A percentile compares a stretch with the other conserved stretches of the same genome.
phyloP scores from a whole-genome alignment of 2,329 filamentous ascomycete genomes.

The Cyclaneusma minus region DNA sequence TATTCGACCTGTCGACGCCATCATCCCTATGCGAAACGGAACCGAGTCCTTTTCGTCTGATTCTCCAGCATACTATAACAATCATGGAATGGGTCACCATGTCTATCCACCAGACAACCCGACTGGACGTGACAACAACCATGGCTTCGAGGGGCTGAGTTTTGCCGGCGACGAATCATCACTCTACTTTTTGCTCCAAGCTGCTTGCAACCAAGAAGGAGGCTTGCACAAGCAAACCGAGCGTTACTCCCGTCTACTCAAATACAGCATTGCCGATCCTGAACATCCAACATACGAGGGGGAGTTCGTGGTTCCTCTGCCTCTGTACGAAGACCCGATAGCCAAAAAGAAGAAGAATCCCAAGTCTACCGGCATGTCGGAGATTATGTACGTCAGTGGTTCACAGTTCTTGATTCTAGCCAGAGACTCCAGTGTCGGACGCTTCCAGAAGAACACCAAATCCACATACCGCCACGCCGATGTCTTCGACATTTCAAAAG shows the following conservation, averaged over 20 bases:
- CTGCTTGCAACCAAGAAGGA: constrained; percentile 46
- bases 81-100: constrained; percentile 19
- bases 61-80: constrained; percentile 43
- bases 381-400: constrained; percentile 47
- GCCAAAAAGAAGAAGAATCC: constrained; percentile 25
- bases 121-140: constrained; percentile 54
- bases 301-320: constrained; percentile 53
- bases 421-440: constrained; percentile 45
- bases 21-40: constrained; percentile 47
- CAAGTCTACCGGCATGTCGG: constrained; percentile 48
- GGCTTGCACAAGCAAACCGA: constrained; percentile 36
- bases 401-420: constrained; percentile 53
- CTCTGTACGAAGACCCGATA: constrained; percentile 35
- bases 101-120: constrained; percentile 39
- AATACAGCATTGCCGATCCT: constrained; percentile 41
- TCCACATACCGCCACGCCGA: constrained; percentile 55
- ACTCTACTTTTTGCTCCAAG: constrained; percentile 51
- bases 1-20: constrained; percentile 47
- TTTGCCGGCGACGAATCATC: constrained; percentile 44
- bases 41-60: constrained; percentile 46
- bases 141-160: constrained; percentile 59
- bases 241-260: constrained; percentile 43
- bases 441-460: constrained; percentile 32
- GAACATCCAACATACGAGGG: constrained; percentile 29
- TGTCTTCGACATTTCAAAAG: constrained; percentile 45